phyloP scores from a whole-genome alignment of 495 filamentous ascomycete species.

The Penicillium cataractarum region DNA sequence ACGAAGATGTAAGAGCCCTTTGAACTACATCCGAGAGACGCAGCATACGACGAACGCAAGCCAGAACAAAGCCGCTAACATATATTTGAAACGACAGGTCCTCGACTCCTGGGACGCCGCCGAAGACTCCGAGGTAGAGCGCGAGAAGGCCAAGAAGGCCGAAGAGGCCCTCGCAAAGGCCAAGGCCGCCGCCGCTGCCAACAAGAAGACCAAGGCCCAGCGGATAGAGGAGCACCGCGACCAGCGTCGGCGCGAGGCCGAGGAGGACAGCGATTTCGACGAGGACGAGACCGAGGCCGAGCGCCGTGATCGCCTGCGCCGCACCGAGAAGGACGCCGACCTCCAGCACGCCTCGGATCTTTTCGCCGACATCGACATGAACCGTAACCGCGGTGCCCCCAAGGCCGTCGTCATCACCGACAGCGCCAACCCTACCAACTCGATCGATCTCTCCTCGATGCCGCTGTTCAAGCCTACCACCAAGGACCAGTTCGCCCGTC shows the following conservation, averaged over 20 bases:
- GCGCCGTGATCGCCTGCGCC: constrained; percentile 70
- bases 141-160: constrained; percentile 87
- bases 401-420: constrained; percentile 69
- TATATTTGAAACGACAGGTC: constrained; percentile 57
- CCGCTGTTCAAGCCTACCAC: constrained; percentile 87
- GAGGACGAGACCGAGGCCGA: constrained; percentile 65
- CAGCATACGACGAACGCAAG: neutral
- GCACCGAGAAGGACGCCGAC: constrained; percentile 84
- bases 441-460: constrained; percentile 77
- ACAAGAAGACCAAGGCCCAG: constrained; percentile 87
- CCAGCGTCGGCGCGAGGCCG: constrained; percentile 45
- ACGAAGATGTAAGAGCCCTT: constrained; percentile 72
- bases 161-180: constrained; percentile 87
- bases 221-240: constrained; percentile 77
- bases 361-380: constrained; percentile 77
- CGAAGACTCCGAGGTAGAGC: constrained; percentile 95
- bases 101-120: constrained; percentile 97
- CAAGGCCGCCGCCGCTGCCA: constrained; percentile 86
- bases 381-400: constrained; percentile 61
- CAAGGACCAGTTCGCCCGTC: constrained; percentile 77
- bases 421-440: constrained; percentile 69
- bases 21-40: neutral
- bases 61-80: constrained; percentile 9
- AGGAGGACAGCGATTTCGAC: constrained; percentile 57
- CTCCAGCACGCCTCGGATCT: constrained; percentile 90